A percentile compares a stretch with the other conserved stretches of the same genome.
These are phyloP conservation scores for Colletotrichum spinosum DNA, from an alignment of 2,329 filamentous ascomycete species.

Conservation along the genomic window DNA sequence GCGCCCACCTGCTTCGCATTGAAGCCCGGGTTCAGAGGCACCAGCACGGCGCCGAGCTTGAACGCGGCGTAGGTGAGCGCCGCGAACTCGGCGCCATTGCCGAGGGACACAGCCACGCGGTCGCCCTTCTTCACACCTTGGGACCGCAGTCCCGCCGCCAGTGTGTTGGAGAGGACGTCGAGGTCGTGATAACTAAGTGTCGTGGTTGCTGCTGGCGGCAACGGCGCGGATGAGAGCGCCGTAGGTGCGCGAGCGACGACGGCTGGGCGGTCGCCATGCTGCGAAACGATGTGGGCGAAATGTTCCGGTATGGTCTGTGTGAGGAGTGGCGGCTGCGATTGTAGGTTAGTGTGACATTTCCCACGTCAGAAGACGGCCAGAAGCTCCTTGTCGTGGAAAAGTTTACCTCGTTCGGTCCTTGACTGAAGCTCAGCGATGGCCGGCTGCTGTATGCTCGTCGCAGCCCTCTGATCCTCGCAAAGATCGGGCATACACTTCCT, in stretches of 20 bases:
- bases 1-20: slow-evolving; percentile 81
- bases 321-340: slow-evolving; percentile 71
- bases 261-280: slow-evolving; percentile 72
- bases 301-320: slow-evolving; percentile 78
- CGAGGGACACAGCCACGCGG: slow-evolving; percentile 86
- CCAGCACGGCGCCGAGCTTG: slow-evolving; percentile 93
- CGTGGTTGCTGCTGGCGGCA: slow-evolving; percentile 68
- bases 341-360: neutral
- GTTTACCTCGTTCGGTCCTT: slow-evolving; percentile 19
- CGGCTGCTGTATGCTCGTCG: no score
- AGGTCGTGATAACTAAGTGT: slow-evolving; percentile 80
- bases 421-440: slow-evolving; percentile 14
- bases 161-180: slow-evolving; percentile 79
- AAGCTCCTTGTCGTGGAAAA: neutral
- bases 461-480: no score
- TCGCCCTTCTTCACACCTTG: slow-evolving; percentile 84
- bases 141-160: slow-evolving; percentile 77
- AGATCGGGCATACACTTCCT: no score
- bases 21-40: slow-evolving; percentile 94
- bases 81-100: slow-evolving; percentile 87
- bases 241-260: slow-evolving; percentile 63
- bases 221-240: slow-evolving; percentile 55
- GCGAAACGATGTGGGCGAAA: slow-evolving; percentile 73
- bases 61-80: slow-evolving; percentile 89
- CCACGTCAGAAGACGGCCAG: neutral